These are phyloP conservation scores for Wickerhamiella bombiphila DNA, from an alignment of 805 yeast species.

Conservation along the genomic window DNA sequence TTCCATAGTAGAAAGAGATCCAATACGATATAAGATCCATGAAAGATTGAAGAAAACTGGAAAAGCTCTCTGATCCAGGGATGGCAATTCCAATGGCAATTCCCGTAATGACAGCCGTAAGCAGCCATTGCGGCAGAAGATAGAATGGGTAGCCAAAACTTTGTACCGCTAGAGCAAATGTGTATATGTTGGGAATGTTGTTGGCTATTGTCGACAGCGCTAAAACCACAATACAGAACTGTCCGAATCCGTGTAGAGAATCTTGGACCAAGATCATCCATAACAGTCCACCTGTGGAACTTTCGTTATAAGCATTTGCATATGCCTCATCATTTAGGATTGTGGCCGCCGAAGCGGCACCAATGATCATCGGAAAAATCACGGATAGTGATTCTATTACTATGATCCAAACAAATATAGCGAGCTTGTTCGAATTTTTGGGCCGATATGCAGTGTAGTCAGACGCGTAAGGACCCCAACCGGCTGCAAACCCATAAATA, in stretches of 20 bases:
- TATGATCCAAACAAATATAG: conserved; percentile 49
- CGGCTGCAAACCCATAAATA: conserved; percentile 77
- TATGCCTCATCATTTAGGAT: conserved; percentile 32
- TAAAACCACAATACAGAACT: conserved; percentile 72
- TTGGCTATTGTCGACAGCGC: conserved; percentile 81
- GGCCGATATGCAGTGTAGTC: conserved; percentile 87
- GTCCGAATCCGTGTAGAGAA: conserved; percentile 78
- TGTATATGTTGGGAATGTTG: conserved; percentile 89
- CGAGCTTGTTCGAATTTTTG: conserved; percentile 40
- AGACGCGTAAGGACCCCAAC: conserved; percentile 88
- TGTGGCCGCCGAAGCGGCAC: conserved; percentile 77
- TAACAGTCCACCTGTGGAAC: conserved; percentile 64
- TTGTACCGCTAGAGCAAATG: conserved; percentile 77
- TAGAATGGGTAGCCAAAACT: conserved; percentile 64
- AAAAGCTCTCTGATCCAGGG: conserved; percentile 70
- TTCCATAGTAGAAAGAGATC: conserved; percentile 69
- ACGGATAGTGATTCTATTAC: conserved; percentile 55
- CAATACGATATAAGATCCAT: conserved; percentile 89
- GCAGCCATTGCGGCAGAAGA: conserved; percentile 63
- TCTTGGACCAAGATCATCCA: conserved; percentile 64
- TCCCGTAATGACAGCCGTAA: conserved; percentile 68
- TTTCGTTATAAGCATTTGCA: conserved; percentile 34
- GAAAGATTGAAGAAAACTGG: conserved; percentile 61
- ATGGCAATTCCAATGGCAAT: conserved; percentile 74
- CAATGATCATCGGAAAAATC: conserved; percentile 58